phyloP scores from a whole-genome alignment of 345 rosid species.

The Arabis hirsuta region DNA sequence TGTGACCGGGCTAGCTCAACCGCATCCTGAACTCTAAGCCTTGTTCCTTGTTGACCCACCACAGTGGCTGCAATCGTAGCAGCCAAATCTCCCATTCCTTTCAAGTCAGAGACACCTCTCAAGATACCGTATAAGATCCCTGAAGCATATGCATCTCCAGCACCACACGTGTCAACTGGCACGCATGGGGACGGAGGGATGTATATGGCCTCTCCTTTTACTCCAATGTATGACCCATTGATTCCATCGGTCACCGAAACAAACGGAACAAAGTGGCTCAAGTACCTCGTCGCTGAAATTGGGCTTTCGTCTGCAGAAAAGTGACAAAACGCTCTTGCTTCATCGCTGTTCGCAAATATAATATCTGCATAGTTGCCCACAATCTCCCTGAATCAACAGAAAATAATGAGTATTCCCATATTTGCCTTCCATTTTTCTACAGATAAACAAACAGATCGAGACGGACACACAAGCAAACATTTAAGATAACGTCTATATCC shows the following conservation, averaged over 20 bases:
- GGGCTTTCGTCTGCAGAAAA: conserved; percentile 74
- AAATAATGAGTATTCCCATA: not conserved
- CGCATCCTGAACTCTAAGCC: conserved; percentile 80
- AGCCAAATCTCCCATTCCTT: conserved; percentile 83
- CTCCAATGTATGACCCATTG: conserved; percentile 87
- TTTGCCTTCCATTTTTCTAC: not conserved
- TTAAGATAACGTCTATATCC: not conserved
- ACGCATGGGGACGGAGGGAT: conserved; percentile 83
- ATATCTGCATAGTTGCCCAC: conserved; percentile 80
- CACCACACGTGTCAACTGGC: conserved; percentile 88
- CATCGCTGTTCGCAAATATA: conserved; percentile 83
- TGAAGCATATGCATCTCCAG: conserved; percentile 94
- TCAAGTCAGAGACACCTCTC: conserved; percentile 73
- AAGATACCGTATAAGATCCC: conserved; percentile 83
- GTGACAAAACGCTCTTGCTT: conserved; percentile 88
- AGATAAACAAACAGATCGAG: not conserved
- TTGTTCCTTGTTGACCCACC: conserved; percentile 91
- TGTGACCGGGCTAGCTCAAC: conserved; percentile 66
- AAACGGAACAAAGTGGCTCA: conserved; percentile 88
- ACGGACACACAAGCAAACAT: not conserved
- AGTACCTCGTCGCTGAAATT: conserved; percentile 74
- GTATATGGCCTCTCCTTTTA: conserved; percentile 94
- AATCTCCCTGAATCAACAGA: conserved; percentile 66
- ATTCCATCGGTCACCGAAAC: conserved; percentile 91
- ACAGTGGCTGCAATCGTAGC: conserved; percentile 89